Evolutionary conservation across 2,329 filamentous ascomycete species (phyloP).

Genomic region (Bertia moriformis): DNA sequence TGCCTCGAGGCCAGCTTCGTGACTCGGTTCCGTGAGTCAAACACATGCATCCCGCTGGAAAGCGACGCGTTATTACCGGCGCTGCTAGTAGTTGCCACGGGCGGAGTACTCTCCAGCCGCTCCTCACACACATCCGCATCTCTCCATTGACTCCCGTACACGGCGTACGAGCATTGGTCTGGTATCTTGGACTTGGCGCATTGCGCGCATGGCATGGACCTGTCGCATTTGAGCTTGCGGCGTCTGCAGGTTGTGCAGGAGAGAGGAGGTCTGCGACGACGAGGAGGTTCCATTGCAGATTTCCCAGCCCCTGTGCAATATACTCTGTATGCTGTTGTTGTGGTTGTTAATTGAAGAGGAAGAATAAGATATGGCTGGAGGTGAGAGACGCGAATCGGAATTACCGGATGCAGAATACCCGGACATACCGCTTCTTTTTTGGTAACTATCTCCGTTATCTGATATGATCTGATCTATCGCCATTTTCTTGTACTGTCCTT

Average conservation of each 20-base stretch:
- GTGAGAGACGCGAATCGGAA: too few species aligned
- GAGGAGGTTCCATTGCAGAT: neutral
- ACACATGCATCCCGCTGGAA: neutral
- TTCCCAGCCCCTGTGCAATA: too few species aligned
- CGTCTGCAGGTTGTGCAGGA: conserved; percentile 6
- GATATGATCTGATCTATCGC: too few species aligned
- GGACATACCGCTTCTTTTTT: too few species aligned
- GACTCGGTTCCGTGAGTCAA: neutral
- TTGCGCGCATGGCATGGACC: conserved; percentile 5
- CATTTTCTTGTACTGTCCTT: too few species aligned
- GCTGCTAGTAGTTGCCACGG: neutral
- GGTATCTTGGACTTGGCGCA: conserved; percentile 7
- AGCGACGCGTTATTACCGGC: neutral
- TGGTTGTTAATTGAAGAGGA: too few species aligned
- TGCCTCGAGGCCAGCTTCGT: neutral
- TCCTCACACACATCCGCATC: too few species aligned
- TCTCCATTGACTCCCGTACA: too few species aligned
- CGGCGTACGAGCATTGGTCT: conserved; percentile 5
- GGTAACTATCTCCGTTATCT: too few species aligned
- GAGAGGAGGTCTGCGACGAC: conserved; percentile 1
- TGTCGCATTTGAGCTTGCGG: conserved; percentile 9
- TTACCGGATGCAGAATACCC: too few species aligned
- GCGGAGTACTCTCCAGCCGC: neutral
- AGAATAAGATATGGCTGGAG: too few species aligned
- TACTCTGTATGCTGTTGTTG: too few species aligned